Evolutionary conservation across 2,329 filamentous ascomycete species (phyloP), one percentile per base, ranked within the genome.

Genomic region (Aureobasidium musti): DNA sequence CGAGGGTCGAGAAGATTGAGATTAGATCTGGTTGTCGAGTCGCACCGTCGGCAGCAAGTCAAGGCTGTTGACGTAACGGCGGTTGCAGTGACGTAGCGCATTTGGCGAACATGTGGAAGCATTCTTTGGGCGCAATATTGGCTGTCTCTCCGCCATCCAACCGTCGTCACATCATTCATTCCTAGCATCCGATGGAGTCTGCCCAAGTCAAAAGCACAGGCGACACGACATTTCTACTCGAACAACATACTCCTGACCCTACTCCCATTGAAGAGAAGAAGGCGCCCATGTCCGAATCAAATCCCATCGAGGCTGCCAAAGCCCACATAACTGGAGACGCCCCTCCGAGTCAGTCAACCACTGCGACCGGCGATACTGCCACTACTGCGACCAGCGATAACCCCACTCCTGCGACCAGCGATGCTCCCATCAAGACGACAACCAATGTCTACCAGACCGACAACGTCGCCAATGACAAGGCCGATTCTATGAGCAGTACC

Each of bases 211-310:
- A 39, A 57, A 65, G 63, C 30, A 41, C 63, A 17, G 63, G 63
- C 28, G 63, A 65, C 63, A 65, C 63, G 41, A 57, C 63, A 30
- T 65, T 65, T n/a, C 33, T 65, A 50, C 41, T 65, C 21, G 63
- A 65, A 39, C 61, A 65, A 37, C 49, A 65, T n/a, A 54, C 59
- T 2, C 59, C 59, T 10, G 59, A 63, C 5, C 14, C 59, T 7
- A 63, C 59, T 33, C 59, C 59, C 3, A 21, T 50, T 21, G 59
- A 63, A 37, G 45, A 63, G 17, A 52, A 52, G 14, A 26, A 63
- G 30, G 45, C 59, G n/a, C 45, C 59, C 28, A 63, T 52, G 45
- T 21, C 6, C 21, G 45, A 39, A 33, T 35, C 17, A 35, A 63
- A 52, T 52, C 59, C 59, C 33, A 63, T 63, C 17, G 59, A 63